These are phyloP conservation scores for Pelargonium citronellum DNA, from an alignment of 441 rosid genomes.

Conservation along the genomic window DNA sequence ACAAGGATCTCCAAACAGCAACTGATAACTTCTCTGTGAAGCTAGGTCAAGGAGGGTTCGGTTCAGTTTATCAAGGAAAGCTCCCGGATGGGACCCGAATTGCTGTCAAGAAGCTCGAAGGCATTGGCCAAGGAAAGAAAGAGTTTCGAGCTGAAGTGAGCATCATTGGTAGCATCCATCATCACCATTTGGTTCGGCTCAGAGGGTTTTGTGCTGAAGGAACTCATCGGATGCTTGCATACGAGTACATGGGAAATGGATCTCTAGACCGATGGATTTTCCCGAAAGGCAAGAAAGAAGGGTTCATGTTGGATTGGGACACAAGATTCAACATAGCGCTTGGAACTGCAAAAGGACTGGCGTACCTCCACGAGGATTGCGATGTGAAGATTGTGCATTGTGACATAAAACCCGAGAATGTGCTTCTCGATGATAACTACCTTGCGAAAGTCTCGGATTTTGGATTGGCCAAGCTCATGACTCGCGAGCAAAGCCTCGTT, in stretches of 20 bases:
- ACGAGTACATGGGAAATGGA: constrained; percentile 76
- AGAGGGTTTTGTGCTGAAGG: constrained; percentile 92
- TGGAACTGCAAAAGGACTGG: constrained; percentile 89
- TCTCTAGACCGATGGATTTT: constrained; percentile 92
- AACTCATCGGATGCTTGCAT: constrained; percentile 69
- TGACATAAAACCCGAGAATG: constrained; percentile 92
- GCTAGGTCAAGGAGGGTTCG: constrained; percentile 95
- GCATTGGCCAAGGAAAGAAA: constrained; percentile 88
- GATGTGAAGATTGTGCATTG: constrained; percentile 78
- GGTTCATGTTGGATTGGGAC: constrained; percentile 56
- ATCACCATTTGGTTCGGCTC: constrained; percentile 76
- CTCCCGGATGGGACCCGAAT: constrained; percentile 73
- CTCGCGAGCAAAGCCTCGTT: constrained; percentile 82
- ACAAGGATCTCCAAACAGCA: constrained; percentile 68
- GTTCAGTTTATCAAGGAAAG: constrained; percentile 72
- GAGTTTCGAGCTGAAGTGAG: constrained; percentile 93
- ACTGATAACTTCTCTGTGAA: constrained; percentile 69
- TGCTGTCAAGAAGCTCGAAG: constrained; percentile 92
- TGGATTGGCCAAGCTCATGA: constrained; percentile 90
- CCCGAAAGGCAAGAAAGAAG: constrained; percentile 34
- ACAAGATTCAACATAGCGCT: constrained; percentile 73
- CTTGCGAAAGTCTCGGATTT: constrained; percentile 88
- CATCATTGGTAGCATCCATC: constrained; percentile 88
- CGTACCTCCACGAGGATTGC: constrained; percentile 86
- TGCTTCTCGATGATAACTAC: constrained; percentile 68